phyloP scores from a whole-genome alignment of 306 rosid species.

The Cucurbita argyrosperma region DNA sequence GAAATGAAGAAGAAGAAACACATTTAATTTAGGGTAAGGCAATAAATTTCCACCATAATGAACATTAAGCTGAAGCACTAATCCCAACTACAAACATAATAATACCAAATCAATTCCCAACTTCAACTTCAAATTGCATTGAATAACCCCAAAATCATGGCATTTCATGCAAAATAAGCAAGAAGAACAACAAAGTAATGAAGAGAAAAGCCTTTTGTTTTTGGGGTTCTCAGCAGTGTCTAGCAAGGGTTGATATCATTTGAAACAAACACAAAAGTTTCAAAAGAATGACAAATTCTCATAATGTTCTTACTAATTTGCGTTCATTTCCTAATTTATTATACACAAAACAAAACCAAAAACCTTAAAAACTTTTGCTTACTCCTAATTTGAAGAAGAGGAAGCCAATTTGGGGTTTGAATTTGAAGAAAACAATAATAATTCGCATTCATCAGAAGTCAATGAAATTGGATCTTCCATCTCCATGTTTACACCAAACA shows the following conservation, averaged over 20 bases:
- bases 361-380: neutral
- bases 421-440: conserved; percentile 1
- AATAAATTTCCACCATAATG: neutral
- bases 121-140: neutral
- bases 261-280: neutral
- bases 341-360: neutral
- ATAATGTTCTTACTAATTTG: neutral
- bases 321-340: neutral
- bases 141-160: neutral
- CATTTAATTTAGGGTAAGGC: neutral
- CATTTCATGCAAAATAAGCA: neutral
- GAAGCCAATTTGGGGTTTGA: conserved; percentile 3
- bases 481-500: conserved; percentile 42
- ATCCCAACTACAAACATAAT: neutral
- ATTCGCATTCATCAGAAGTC: conserved; percentile 14
- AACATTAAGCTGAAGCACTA: neutral
- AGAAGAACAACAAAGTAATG: conserved; percentile 30
- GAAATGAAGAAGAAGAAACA: neutral
- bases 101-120: neutral
- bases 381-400: neutral
- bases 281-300: neutral
- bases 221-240: no score
- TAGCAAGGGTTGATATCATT: neutral
- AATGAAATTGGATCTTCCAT: conserved; percentile 10
- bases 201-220: neutral